phyloP scores from a whole-genome alignment of 2,329 filamentous ascomycete genomes.

The Aureobasidium sp. region DNA sequence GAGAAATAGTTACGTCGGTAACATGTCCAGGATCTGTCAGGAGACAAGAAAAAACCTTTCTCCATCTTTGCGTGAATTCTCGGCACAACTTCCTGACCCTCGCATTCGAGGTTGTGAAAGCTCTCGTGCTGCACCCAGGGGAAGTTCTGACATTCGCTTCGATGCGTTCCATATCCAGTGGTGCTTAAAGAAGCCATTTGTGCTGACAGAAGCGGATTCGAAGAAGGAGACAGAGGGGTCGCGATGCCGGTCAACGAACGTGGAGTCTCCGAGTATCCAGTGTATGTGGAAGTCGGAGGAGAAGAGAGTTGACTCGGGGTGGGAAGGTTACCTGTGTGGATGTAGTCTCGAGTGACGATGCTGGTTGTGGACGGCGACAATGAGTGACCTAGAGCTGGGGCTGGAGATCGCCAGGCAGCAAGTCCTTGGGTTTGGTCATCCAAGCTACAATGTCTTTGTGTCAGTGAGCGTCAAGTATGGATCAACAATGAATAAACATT shows the following conservation, averaged over 20 bases:
- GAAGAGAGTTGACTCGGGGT: constrained; percentile 25
- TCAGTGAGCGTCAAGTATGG: constrained; percentile 20
- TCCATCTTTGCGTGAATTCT: constrained; percentile 76
- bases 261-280: constrained; percentile 27
- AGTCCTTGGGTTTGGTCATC: constrained; percentile 16
- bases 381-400: constrained; percentile 17
- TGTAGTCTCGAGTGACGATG: constrained; percentile 15
- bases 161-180: constrained; percentile 22
- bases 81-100: constrained; percentile 54
- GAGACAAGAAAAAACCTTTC: constrained; percentile 72
- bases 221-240: constrained; percentile 21
- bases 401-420: constrained; percentile 24
- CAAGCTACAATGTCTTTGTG: constrained; percentile 8
- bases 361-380: constrained; percentile 1
- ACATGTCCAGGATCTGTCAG: constrained; percentile 80
- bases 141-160: constrained; percentile 31
- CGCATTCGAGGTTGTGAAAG: constrained; percentile 56
- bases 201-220: constrained; percentile 12
- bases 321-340: constrained; percentile 25
- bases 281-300: constrained; percentile 22
- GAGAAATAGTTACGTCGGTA: constrained; percentile 89
- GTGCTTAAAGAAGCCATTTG: constrained; percentile 24
- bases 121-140: constrained; percentile 42
- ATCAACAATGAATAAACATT: constrained; percentile 17
- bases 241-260: constrained; percentile 22